Percentiles rank a stretch among this genome's conserved stretches.
These are phyloP conservation scores for Pseudogymnoascus sp. DNA, from an alignment of 2,329 filamentous ascomycete genomes.

Conservation along the genomic window DNA sequence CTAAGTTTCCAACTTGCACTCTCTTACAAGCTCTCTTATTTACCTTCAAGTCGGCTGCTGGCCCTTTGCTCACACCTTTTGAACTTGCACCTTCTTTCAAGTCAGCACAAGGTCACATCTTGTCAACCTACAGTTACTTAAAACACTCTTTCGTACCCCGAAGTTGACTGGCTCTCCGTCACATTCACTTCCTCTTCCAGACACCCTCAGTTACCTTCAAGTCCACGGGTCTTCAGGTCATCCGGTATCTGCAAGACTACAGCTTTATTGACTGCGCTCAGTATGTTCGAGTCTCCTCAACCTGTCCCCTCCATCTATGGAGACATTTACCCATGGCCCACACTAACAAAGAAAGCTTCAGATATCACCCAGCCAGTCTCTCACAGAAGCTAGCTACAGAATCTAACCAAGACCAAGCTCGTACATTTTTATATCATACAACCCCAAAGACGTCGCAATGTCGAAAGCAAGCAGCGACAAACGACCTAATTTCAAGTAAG, in stretches of 20 bases:
- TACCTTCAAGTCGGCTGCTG: neutral
- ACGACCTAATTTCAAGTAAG: neutral
- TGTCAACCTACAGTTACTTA: no score
- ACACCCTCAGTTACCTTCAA: neutral
- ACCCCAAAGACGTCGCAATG: no score
- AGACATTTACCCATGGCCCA: neutral
- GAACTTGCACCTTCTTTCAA: neutral
- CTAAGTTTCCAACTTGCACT: neutral
- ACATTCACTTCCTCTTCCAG: neutral
- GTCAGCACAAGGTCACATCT: neutral
- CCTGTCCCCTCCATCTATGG: neutral
- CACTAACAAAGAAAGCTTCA: neutral
- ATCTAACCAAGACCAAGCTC: no score
- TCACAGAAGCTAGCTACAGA: no score
- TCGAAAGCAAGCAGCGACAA: neutral
- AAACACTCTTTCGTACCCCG: neutral
- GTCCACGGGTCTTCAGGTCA: neutral
- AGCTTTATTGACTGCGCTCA: neutral
- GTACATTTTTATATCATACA: no score
- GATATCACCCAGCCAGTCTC: neutral
- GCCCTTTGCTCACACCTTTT: neutral
- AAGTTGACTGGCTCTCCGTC: neutral
- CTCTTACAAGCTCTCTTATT: neutral
- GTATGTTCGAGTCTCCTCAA: neutral
- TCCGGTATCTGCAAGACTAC: neutral